Conservation (phyloP, 129 eudicot genomes). For the Centaurea solstitialis region DNA sequence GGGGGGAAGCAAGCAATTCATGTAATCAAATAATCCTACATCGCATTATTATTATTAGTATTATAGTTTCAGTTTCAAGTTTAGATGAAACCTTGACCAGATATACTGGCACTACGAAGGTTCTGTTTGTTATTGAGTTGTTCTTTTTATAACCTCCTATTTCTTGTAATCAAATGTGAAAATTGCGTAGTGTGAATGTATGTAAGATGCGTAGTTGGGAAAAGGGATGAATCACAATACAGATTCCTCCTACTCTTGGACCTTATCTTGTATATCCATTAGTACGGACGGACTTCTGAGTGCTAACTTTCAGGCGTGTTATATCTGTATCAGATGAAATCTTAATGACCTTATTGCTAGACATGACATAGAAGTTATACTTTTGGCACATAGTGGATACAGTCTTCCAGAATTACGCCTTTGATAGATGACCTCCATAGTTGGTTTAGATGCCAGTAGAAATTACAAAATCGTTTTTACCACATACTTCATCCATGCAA, state of each 20-base stretch:
- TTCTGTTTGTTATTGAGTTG: not conserved
- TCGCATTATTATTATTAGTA: not conserved
- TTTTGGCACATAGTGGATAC: constrained; percentile 1
- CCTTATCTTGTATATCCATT: not conserved
- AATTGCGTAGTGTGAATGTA: not conserved
- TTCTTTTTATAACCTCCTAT: not conserved
- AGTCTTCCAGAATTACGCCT: not conserved
- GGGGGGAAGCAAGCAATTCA: not conserved
- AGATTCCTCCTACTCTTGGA: not conserved
- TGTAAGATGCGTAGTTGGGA: not conserved
- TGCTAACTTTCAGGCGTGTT: not conserved
- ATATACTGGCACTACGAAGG: not conserved
- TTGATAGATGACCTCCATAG: not conserved
- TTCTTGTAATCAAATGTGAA: not conserved
- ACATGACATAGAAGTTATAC: not conserved
- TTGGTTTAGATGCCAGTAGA: not conserved
- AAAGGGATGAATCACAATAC: not conserved
- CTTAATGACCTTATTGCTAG: not conserved
- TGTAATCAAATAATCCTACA: constrained; percentile 24
- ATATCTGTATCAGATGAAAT: constrained; percentile 14
- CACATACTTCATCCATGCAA: constrained; percentile 1
- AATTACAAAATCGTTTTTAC: not conserved
- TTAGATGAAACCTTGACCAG: constrained; percentile 6
- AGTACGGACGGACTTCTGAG: not conserved
- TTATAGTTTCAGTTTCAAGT: constrained; percentile 11